Percentiles rank a stretch among this genome's conserved stretches.
Conservation (phyloP, 2,329 filamentous ascomycete genomes). For the Scedosporium apiospermum region DNA sequence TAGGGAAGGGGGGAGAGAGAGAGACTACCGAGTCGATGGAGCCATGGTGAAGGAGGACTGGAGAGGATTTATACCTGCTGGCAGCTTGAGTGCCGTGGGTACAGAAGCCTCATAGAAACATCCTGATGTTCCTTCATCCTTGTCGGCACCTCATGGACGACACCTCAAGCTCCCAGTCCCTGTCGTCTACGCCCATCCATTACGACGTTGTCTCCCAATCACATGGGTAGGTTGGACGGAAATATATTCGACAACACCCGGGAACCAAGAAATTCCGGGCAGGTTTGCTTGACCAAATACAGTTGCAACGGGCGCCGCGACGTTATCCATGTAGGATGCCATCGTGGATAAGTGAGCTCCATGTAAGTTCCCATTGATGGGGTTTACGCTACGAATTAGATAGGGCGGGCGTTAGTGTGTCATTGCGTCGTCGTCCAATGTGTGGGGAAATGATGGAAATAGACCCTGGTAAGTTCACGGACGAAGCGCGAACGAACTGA, state of each 20-base stretch:
- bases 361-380: too few relatives aligned
- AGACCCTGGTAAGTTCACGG: too few relatives aligned
- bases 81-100: neutral
- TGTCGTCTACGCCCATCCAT: neutral
- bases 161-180: neutral
- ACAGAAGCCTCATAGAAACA: neutral
- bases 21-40: neutral
- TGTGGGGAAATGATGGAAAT: too few relatives aligned
- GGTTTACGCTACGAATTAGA: too few relatives aligned
- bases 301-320: too few relatives aligned
- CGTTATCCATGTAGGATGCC: too few relatives aligned
- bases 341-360: too few relatives aligned
- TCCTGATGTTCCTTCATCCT: neutral
- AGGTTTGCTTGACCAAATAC: too few relatives aligned
- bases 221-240: neutral
- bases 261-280: neutral
- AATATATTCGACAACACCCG: neutral
- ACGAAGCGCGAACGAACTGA: too few relatives aligned
- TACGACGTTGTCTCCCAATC: neutral
- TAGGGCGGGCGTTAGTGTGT: too few relatives aligned
- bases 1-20: neutral
- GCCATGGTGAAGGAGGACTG: neutral
- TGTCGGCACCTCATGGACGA: neutral
- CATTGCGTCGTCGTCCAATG: too few relatives aligned
- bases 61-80: neutral